These are phyloP conservation scores for Dryadomyces sulphureus DNA, from an alignment of 2,329 filamentous ascomycete species.

Conservation along the genomic window DNA sequence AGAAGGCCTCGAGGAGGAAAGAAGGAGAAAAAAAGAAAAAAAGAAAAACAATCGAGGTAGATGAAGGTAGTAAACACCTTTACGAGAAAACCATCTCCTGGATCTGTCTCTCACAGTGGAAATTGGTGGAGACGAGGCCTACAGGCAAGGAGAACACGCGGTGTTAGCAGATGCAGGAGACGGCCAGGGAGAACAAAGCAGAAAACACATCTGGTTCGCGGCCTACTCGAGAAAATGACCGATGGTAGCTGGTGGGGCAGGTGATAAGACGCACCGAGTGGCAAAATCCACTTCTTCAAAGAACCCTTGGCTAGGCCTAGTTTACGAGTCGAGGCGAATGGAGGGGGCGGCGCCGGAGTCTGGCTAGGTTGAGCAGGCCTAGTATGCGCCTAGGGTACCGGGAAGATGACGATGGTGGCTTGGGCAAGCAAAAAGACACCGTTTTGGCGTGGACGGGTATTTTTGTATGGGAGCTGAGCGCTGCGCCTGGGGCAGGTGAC, in stretches of 20 bases:
- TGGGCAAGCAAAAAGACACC: not conserved
- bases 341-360: slow-evolving; percentile 7
- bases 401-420: not conserved
- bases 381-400: slow-evolving; percentile 2
- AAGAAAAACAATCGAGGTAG: not conserved
- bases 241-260: slow-evolving; percentile 11
- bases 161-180: slow-evolving; percentile 8
- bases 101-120: slow-evolving; percentile 6
- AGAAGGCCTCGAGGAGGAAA: not conserved
- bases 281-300: slow-evolving; percentile 11
- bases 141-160: slow-evolving; percentile 3
- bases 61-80: slow-evolving; percentile 5
- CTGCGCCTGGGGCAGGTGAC: not conserved
- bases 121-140: slow-evolving; percentile 9
- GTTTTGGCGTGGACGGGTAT: not conserved
- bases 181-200: slow-evolving; percentile 3
- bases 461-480: not conserved
- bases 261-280: slow-evolving; percentile 10
- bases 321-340: slow-evolving; percentile 2
- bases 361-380: slow-evolving; percentile 3
- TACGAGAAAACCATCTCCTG: slow-evolving; percentile 7
- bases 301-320: slow-evolving; percentile 11
- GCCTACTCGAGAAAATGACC: slow-evolving; percentile 6
- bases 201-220: slow-evolving; percentile 5
- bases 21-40: not conserved